A percentile compares a stretch with the other conserved stretches of the same genome.
Evolutionary conservation across 1,284 basidiomycete genomes (phyloP).

Genomic region (Pseudozyma pruni): DNA sequence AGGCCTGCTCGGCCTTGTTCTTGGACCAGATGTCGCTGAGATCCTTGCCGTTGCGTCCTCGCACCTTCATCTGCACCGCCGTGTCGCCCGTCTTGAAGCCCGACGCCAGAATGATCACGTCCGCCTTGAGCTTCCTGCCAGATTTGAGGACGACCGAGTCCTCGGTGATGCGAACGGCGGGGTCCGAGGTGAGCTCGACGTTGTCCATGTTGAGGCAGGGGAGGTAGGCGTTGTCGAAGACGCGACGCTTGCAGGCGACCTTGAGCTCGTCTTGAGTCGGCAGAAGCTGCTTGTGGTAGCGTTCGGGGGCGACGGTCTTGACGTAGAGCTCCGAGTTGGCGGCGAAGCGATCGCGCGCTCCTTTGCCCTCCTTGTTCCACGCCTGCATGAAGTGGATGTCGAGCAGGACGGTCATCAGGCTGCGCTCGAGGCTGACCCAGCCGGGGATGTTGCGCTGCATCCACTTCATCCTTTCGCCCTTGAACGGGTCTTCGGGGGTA

Average conservation of each 20-base stretch:
- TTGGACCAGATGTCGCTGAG: slow-evolving; percentile 42
- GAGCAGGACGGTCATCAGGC: slow-evolving; percentile 34
- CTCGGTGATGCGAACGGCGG: slow-evolving; percentile 26
- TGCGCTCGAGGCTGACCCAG: slow-evolving; percentile 20
- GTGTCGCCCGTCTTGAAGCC: slow-evolving; percentile 45
- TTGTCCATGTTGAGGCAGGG: slow-evolving; percentile 34
- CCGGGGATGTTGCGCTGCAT: slow-evolving; percentile 32
- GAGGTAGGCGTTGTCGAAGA: slow-evolving; percentile 51
- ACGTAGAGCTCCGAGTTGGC: slow-evolving; percentile 37
- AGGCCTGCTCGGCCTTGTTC: slow-evolving; percentile 34
- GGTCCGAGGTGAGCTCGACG: slow-evolving; percentile 38
- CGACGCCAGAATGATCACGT: slow-evolving; percentile 44
- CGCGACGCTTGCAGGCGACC: slow-evolving; percentile 52
- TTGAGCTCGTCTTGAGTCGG: slow-evolving; percentile 41
- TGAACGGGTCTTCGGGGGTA: slow-evolving; percentile 35
- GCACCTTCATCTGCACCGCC: slow-evolving; percentile 31
- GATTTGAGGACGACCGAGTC: slow-evolving; percentile 32
- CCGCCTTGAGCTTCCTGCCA: slow-evolving; percentile 37
- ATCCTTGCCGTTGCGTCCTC: slow-evolving; percentile 30
- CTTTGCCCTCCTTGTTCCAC: slow-evolving; percentile 26
- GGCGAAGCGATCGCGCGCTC: slow-evolving; percentile 27
- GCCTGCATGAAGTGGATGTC: slow-evolving; percentile 35
- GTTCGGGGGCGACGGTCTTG: slow-evolving; percentile 39
- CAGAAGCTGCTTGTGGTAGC: slow-evolving; percentile 56
- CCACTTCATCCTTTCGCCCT: slow-evolving; percentile 2